Percentiles rank a stretch among this genome's conserved stretches.
These are phyloP conservation scores for Erodium texanum DNA, from an alignment of 441 rosid species.

Conservation along the genomic window DNA sequence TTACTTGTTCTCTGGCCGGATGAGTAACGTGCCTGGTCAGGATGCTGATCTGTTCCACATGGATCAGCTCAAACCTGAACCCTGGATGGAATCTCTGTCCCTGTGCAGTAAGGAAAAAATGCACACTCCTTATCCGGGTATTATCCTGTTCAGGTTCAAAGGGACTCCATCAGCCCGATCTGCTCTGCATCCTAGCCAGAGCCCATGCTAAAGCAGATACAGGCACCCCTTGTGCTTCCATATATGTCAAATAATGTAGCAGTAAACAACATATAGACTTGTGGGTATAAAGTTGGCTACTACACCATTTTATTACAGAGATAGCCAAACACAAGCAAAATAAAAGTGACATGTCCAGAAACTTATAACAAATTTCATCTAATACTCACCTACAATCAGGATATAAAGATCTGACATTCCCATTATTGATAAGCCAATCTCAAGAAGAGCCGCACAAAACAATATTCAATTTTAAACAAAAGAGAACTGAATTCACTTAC, in stretches of 20 bases:
- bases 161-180: conserved; percentile 99
- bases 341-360: neutral
- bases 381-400: neutral
- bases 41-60: neutral
- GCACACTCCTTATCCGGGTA: conserved; percentile 99
- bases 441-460: no score
- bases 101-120: conserved; percentile 28
- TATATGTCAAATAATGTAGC: conserved; percentile 38
- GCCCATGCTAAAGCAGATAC: conserved; percentile 39
- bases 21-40: neutral
- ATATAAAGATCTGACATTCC: neutral
- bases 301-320: neutral
- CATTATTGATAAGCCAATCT: neutral
- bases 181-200: conserved; percentile 26
- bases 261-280: no score
- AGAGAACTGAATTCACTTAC: no score
- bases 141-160: conserved; percentile 99
- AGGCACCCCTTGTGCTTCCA: conserved; percentile 99
- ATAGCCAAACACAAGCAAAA: neutral
- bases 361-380: neutral
- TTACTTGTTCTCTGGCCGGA: neutral
- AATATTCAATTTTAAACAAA: no score
- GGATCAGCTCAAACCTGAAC: neutral
- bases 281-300: neutral
- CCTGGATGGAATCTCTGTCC: conserved; percentile 1